phyloP scores from a whole-genome alignment of 768 basidiomycete species.

The Mycena indigotica region DNA sequence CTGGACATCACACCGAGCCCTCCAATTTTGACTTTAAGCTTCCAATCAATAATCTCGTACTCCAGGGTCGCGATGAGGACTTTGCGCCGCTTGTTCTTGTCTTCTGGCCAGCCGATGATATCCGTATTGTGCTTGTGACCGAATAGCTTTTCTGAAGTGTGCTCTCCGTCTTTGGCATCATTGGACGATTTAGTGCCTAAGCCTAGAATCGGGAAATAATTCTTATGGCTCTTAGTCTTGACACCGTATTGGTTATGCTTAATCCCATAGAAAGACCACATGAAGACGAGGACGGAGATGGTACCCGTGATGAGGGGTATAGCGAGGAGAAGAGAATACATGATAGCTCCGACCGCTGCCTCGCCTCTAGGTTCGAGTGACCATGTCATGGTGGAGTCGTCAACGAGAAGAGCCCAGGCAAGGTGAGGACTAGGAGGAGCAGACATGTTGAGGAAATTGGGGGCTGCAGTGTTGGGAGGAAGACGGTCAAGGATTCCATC shows the following conservation, averaged over 20 bases:
- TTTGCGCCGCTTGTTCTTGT: constrained; percentile 86
- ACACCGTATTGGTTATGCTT: constrained; percentile 91
- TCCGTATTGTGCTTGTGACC: constrained; percentile 65
- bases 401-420: constrained; percentile 81
- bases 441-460: constrained; percentile 91
- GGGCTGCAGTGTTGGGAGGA: constrained; percentile 82
- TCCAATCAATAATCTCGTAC: constrained; percentile 98
- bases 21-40: constrained; percentile 96
- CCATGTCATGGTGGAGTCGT: constrained; percentile 81
- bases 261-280: constrained; percentile 97
- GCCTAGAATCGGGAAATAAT: constrained; percentile 89
- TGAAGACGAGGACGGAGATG: constrained; percentile 83
- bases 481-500: constrained; percentile 90
- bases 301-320: constrained; percentile 87
- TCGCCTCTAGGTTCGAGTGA: constrained; percentile 79
- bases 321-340: constrained; percentile 79
- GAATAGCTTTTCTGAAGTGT: constrained; percentile 74
- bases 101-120: constrained; percentile 96
- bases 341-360: constrained; percentile 78
- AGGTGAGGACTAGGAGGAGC: constrained; percentile 87
- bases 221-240: constrained; percentile 67
- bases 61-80: constrained; percentile 92
- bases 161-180: constrained; percentile 65
- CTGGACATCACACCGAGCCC: constrained; percentile 97
- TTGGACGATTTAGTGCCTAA: constrained; percentile 59